Conservation (phyloP, 306 rosid genomes). For the Purshia tridentata region DNA sequence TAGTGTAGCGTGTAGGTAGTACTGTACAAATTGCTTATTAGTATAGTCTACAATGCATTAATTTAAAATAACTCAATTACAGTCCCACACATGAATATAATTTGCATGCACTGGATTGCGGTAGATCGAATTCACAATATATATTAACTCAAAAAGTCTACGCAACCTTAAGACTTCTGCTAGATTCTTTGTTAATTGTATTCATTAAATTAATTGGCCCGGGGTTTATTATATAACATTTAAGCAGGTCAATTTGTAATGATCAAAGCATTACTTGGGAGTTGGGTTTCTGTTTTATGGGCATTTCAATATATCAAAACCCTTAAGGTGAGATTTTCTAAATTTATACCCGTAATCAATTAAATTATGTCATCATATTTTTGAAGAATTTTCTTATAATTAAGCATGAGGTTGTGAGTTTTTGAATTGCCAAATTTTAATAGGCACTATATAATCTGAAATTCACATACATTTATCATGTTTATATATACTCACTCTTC, state of each 20-base stretch:
- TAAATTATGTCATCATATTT: too few species aligned
- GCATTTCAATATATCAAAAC: background rate
- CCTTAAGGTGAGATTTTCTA: too few species aligned
- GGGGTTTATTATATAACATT: background rate
- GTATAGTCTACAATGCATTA: background rate
- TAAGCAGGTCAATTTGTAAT: background rate
- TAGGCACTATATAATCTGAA: too few species aligned
- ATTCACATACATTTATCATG: too few species aligned
- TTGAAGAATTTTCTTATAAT: too few species aligned
- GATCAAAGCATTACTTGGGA: slow-evolving; percentile 1
- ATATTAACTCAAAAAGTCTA: background rate
- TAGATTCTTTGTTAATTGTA: background rate
- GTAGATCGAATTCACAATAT: background rate
- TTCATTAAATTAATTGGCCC: background rate
- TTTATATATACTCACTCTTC: too few species aligned
- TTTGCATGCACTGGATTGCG: background rate
- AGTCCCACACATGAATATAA: background rate
- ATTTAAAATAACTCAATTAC: background rate
- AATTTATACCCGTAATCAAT: too few species aligned
- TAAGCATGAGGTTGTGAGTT: too few species aligned
- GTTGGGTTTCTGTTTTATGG: background rate
- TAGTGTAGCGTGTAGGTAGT: background rate
- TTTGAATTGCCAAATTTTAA: too few species aligned
- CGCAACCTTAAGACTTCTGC: background rate
- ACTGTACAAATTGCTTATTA: background rate